Evolutionary conservation across 148 eudicot genomes (phyloP).

Genomic region (Nepenthes gracilis): DNA sequence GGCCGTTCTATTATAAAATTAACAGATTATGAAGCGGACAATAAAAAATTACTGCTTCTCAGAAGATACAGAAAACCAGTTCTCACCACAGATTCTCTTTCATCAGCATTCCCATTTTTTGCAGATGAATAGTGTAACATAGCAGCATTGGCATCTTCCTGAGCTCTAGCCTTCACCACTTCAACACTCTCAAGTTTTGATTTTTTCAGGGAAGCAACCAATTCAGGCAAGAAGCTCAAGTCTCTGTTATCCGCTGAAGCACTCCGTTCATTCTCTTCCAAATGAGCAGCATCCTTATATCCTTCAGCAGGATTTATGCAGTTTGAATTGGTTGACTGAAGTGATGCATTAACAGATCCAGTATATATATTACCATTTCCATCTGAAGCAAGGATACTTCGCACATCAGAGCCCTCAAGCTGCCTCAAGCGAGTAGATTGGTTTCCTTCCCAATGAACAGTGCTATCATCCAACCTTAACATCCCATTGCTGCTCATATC

Average conservation of each 20-base stretch:
- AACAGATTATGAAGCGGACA: slow-evolving; percentile 6
- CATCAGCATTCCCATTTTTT: slow-evolving; percentile 27
- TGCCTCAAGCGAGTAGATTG: slow-evolving; percentile 14
- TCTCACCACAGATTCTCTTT: slow-evolving; percentile 43
- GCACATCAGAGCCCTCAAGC: slow-evolving; percentile 14
- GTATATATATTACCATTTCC: slow-evolving; percentile 12
- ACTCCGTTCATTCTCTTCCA: slow-evolving; percentile 13
- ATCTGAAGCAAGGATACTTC: slow-evolving; percentile 8
- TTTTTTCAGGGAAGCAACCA: slow-evolving; percentile 46
- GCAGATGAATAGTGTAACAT: slow-evolving; percentile 10
- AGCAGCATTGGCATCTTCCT: slow-evolving; percentile 20
- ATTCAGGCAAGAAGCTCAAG: slow-evolving; percentile 52
- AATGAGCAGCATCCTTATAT: slow-evolving; percentile 9
- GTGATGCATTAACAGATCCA: slow-evolving; percentile 13
- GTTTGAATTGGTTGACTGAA: slow-evolving; percentile 12
- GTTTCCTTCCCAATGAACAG: slow-evolving; percentile 13
- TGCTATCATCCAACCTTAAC: slow-evolving; percentile 19
- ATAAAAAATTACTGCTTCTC: neutral
- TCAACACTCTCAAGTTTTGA: slow-evolving; percentile 43
- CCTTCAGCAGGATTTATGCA: slow-evolving; percentile 9
- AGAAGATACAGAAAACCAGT: neutral
- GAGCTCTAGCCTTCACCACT: slow-evolving; percentile 50
- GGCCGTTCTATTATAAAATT: slow-evolving; percentile 31
- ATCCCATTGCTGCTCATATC: slow-evolving; percentile 17
- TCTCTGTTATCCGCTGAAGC: slow-evolving; percentile 23